Evolutionary conservation across 257 asterid species (phyloP).

Genomic region (Solanum verrucosum): DNA sequence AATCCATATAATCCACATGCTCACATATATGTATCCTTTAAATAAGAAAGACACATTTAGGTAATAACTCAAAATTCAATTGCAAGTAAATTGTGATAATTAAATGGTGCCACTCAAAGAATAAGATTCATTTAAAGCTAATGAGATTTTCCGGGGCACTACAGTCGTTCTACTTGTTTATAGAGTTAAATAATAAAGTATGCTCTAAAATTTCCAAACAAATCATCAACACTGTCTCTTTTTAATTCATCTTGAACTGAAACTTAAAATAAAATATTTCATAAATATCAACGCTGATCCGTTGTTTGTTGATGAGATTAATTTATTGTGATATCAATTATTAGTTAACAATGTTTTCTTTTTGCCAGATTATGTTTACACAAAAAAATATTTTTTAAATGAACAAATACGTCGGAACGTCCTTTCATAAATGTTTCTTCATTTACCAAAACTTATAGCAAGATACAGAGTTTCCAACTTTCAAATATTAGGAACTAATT

Average conservation of each 20-base stretch:
- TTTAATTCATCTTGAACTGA: not conserved
- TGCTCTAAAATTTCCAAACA: not conserved
- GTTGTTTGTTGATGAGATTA: not conserved
- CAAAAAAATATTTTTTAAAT: not conserved
- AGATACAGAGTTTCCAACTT: not conserved
- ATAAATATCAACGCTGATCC: not conserved
- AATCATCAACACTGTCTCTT: not conserved
- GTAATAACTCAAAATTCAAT: not conserved
- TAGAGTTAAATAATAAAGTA: not conserved
- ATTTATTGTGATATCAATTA: not conserved
- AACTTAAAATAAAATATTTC: not conserved
- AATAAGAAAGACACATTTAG: not conserved
- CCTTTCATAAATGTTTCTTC: not conserved
- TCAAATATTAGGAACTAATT: not conserved
- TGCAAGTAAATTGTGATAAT: not conserved
- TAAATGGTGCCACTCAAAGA: not conserved
- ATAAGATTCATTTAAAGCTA: not conserved
- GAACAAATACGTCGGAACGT: not conserved
- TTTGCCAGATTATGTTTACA: not conserved
- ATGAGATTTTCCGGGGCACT: not conserved
- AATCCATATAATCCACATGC: not conserved
- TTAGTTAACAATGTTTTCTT: not conserved
- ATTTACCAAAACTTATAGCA: not conserved
- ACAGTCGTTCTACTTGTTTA: not conserved
- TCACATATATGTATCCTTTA: not conserved